phyloP scores from a whole-genome alignment of 2,329 filamentous ascomycete genomes.

The Colletotrichum sp. region DNA sequence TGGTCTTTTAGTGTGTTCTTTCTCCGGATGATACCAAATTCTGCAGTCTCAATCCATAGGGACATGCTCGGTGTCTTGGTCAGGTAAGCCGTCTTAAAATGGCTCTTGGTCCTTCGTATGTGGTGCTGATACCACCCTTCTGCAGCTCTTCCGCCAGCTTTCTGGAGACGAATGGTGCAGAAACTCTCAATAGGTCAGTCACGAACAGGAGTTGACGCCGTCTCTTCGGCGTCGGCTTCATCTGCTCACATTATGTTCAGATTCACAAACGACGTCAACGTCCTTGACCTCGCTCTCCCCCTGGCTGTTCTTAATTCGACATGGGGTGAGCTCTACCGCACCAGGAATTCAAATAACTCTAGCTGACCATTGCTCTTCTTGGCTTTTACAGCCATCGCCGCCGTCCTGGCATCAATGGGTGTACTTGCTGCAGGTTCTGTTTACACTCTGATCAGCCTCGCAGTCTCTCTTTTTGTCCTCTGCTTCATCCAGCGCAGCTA shows the following conservation, averaged over 20 bases:
- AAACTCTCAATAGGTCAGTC: not conserved
- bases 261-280: not conserved
- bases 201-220: fast-evolving
- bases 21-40: not conserved
- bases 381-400: not conserved
- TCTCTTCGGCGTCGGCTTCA: fast-evolving
- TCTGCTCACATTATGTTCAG: not conserved
- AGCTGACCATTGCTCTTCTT: no score
- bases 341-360: not conserved
- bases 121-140: not conserved
- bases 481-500: not conserved
- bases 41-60: not conserved
- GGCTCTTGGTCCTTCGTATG: not conserved
- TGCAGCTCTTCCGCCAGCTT: not conserved
- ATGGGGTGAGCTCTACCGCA: not conserved
- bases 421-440: not conserved
- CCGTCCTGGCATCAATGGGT: not conserved
- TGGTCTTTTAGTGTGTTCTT: not conserved
- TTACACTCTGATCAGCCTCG: not conserved
- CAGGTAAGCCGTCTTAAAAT: not conserved
- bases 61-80: not conserved
- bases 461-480: not conserved
- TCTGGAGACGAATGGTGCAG: not conserved
- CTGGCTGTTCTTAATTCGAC: not conserved
- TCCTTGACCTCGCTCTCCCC: not conserved